phyloP scores from a whole-genome alignment of 306 rosid species.

The Fragaria iinumae region DNA sequence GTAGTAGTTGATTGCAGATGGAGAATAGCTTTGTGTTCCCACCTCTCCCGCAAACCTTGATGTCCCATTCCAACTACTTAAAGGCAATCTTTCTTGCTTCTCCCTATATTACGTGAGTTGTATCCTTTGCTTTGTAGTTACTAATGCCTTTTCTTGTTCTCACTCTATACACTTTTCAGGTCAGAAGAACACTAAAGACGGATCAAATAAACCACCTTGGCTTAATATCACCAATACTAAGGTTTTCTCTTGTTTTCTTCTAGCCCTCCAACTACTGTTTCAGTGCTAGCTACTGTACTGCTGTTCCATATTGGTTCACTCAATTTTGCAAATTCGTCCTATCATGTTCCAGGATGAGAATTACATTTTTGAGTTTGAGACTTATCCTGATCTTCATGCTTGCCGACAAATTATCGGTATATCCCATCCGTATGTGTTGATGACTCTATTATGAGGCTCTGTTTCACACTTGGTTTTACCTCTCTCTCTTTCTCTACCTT shows the following conservation, averaged over 20 bases:
- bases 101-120: no score
- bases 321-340: no score
- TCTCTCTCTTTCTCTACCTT: no score
- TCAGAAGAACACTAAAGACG: conserved; percentile 83
- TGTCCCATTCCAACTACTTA: conserved; percentile 52
- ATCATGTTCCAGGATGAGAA: conserved; percentile 46
- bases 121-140: no score
- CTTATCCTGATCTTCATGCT: conserved; percentile 69
- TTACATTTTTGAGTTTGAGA: conserved; percentile 82
- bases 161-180: conserved; percentile 33
- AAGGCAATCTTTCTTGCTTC: conserved; percentile 33
- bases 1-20: conserved; percentile 39
- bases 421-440: conserved; percentile 8
- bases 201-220: conserved; percentile 85
- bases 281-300: no score
- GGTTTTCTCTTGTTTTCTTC: no score
- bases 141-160: no score
- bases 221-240: conserved; percentile 66
- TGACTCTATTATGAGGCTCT: no score
- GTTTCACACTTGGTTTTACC: no score
- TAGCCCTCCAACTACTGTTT: no score
- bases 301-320: no score
- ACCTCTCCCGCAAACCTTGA: conserved; percentile 56
- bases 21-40: conserved; percentile 54
- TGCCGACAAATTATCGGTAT: conserved; percentile 85